Evolutionary conservation across 2,329 filamentous ascomycete species (phyloP), one percentile per base, ranked within the genome.

Genomic region (Sporothrix phasma): DNA sequence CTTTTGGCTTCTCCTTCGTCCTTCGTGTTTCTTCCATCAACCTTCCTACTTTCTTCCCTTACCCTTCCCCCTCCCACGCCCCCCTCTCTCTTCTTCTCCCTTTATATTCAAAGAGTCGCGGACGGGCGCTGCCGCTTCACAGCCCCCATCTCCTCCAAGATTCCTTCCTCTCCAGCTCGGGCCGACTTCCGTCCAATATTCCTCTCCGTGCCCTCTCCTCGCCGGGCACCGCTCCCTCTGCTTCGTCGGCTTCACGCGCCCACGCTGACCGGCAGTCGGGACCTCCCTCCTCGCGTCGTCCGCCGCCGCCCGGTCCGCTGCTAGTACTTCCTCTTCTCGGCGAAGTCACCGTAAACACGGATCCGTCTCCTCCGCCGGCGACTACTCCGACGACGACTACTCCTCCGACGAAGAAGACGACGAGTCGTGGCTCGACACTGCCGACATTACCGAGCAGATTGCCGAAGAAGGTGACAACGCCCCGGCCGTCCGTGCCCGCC

Each of bases 361-460:
- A 67, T 60, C 61, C 7, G 51, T 26, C 54, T 61, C 65, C 26
- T 63, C 46, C n/a, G 19, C 5, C 43, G 31, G 43, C 39, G 41
- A 17, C 61, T 31, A 37, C 53, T 73, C 75, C 74, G 82, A 80
- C 71, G 68, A 69, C 66, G 83, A 81, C 68, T 72, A 71, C 75
- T 78, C 73, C 46, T 51, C 56, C 39, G 74, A 75, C 69, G 73
- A 74, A 69, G 84, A 83, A 62, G 76, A 73, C 70, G 76, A 74
- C 69, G 76, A 77, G 72, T 85, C 89, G 71, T 97, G 91, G 92
- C 92, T 90, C 73, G 92, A 97, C 76, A 96, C 93, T 51, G 93
- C 92, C 73, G 94, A 97, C 77, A 85, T 97, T 71, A 91, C 90
- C 72, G 93, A 97, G 79, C 93, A 95, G 81, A 82, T 92, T 70